phyloP scores from a whole-genome alignment of 768 basidiomycete genomes.

The Termitomyces bulborhizus region DNA sequence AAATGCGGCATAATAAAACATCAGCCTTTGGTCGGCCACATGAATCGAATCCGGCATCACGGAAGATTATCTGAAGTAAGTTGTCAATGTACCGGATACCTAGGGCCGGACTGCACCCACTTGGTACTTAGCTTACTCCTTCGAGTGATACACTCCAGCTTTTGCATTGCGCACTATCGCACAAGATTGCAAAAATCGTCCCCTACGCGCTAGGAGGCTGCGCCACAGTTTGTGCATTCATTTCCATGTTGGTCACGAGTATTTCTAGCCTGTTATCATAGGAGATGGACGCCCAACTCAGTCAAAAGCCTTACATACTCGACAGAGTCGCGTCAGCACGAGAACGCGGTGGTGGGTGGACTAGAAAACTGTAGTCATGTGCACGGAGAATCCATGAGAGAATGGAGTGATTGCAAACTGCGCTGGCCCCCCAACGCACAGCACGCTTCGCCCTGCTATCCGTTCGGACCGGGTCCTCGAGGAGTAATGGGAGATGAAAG shows the following conservation, averaged over 20 bases:
- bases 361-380: background rate
- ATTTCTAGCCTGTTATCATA: no score
- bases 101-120: background rate
- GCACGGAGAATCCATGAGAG: background rate
- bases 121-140: background rate
- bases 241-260: background rate
- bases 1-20: background rate
- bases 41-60: background rate
- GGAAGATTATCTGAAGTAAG: background rate
- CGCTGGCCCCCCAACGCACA: background rate
- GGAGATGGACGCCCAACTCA: background rate
- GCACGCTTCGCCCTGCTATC: background rate
- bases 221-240: slow-evolving; percentile 10
- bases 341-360: background rate
- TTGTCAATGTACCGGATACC: background rate
- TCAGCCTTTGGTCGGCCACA: background rate
- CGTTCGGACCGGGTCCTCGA: background rate
- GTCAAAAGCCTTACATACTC: background rate
- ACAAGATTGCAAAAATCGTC: background rate
- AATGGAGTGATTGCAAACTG: background rate
- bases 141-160: background rate
- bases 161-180: background rate
- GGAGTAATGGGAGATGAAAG: background rate
- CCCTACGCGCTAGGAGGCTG: background rate
- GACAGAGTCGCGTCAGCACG: background rate